These are phyloP conservation scores for Nasturtium officinale DNA, from an alignment of 345 rosid genomes.

Conservation along the genomic window DNA sequence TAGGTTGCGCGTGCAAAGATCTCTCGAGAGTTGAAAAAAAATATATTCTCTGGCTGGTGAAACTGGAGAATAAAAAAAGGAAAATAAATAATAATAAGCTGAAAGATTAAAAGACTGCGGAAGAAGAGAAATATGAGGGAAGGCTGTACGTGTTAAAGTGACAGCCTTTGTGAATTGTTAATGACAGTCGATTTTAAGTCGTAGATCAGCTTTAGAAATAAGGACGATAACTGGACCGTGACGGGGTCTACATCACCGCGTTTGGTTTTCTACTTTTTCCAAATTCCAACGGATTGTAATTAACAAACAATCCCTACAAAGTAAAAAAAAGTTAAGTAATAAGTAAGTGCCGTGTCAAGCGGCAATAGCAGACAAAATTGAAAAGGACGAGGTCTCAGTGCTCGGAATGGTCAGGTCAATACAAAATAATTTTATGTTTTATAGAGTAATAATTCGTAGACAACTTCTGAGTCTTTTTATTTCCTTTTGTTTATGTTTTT, in stretches of 20 bases:
- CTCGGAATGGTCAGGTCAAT: conserved; percentile 27
- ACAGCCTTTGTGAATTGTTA: conserved; percentile 18
- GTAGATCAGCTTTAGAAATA: not conserved
- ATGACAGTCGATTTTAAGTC: conserved; percentile 13
- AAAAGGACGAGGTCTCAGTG: conserved; percentile 33
- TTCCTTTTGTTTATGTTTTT: not conserved
- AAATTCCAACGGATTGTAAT: no score
- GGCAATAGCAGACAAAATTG: conserved; percentile 39
- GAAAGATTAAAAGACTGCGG: conserved; percentile 8
- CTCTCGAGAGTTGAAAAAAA: not conserved
- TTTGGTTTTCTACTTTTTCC: not conserved
- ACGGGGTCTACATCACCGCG: conserved; percentile 33
- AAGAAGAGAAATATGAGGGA: not conserved
- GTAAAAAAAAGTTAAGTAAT: no score
- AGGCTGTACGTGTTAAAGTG: conserved; percentile 29
- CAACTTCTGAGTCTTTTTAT: not conserved
- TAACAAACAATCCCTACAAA: no score
- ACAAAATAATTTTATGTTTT: conserved; percentile 12
- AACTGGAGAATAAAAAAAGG: not conserved
- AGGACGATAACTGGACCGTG: conserved; percentile 31
- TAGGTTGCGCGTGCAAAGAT: conserved; percentile 32
- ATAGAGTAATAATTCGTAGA: not conserved
- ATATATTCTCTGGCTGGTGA: conserved; percentile 9
- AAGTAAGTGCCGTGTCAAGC: conserved; percentile 40
- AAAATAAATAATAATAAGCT: not conserved